Percentiles rank a stretch among this genome's conserved stretches.
Conservation (phyloP, 441 rosid species). For the Macaranga tanarius region DNA sequence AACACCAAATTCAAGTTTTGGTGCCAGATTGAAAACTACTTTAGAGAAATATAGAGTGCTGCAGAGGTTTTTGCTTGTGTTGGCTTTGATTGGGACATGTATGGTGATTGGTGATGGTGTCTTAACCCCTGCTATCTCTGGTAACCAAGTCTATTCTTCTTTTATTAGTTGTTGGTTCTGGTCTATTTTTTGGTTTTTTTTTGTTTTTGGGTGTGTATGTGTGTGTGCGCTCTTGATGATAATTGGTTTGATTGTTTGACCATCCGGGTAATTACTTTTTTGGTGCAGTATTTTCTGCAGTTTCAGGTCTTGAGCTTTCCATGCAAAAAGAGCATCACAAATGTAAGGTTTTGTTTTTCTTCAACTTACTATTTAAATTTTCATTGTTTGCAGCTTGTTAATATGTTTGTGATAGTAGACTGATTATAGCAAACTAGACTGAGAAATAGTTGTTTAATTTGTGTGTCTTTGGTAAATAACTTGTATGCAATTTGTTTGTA, state of each 20-base stretch:
- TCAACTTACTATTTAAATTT: slow-evolving; percentile 4
- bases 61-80: slow-evolving; percentile 41
- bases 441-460: neutral
- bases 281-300: slow-evolving; percentile 86
- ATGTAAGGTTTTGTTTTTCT: slow-evolving; percentile 45
- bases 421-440: slow-evolving; percentile 21
- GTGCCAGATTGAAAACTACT: slow-evolving; percentile 41
- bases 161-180: neutral
- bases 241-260: slow-evolving; percentile 22
- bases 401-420: neutral
- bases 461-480: neutral
- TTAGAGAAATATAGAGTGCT: slow-evolving; percentile 43
- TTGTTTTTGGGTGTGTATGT: neutral
- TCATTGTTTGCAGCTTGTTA: neutral
- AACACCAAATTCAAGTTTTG: slow-evolving; percentile 32
- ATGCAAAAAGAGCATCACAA: slow-evolving; percentile 75
- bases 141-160: slow-evolving; percentile 19
- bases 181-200: neutral
- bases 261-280: slow-evolving; percentile 10
- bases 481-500: neutral
- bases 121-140: slow-evolving; percentile 54
- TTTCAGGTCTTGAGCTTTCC: slow-evolving; percentile 93
- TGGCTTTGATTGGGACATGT: slow-evolving; percentile 55
- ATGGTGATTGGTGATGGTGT: slow-evolving; percentile 64
- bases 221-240: neutral